These are phyloP conservation scores for Citeromyces nyonsensis DNA, from an alignment of 805 yeast genomes.

Conservation along the genomic window DNA sequence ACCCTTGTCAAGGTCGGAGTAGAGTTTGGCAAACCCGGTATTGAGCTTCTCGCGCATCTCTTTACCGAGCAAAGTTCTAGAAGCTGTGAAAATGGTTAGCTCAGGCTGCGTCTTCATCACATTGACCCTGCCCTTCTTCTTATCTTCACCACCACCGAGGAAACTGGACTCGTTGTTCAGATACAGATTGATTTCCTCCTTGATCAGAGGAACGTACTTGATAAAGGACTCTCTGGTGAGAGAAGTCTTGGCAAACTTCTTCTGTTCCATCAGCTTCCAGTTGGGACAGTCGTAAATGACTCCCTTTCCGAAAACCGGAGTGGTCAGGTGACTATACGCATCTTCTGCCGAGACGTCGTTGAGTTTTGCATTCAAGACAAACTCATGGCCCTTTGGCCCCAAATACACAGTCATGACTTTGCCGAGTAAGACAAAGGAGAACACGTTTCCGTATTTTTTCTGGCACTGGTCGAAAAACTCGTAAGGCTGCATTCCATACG, in stretches of 20 bases:
- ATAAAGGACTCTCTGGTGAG: conserved; percentile 75
- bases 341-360: conserved; percentile 92
- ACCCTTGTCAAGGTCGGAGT: conserved; percentile 89
- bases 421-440: conserved; percentile 81
- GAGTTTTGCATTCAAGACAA: conserved; percentile 80
- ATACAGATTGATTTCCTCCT: conserved; percentile 59
- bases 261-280: conserved; percentile 90
- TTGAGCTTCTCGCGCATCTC: conserved; percentile 79
- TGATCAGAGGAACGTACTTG: conserved; percentile 76
- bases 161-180: conserved; percentile 38
- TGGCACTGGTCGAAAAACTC: conserved; percentile 74
- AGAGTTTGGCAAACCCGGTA: conserved; percentile 70
- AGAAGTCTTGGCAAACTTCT: conserved; percentile 88
- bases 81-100: conserved; percentile 91
- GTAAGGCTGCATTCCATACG: conserved; percentile 89
- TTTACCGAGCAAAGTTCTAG: conserved; percentile 80
- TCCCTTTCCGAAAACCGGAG: conserved; percentile 98
- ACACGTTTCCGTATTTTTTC: conserved; percentile 80
- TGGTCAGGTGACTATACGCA: conserved; percentile 90
- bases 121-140: conserved; percentile 31
- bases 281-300: conserved; percentile 96
- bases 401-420: conserved; percentile 88
- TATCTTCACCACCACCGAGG: conserved; percentile 13
- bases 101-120: conserved; percentile 85
- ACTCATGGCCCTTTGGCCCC: conserved; percentile 97